Evolutionary conservation across 306 rosid species (phyloP).

Genomic region (Morella rubra): DNA sequence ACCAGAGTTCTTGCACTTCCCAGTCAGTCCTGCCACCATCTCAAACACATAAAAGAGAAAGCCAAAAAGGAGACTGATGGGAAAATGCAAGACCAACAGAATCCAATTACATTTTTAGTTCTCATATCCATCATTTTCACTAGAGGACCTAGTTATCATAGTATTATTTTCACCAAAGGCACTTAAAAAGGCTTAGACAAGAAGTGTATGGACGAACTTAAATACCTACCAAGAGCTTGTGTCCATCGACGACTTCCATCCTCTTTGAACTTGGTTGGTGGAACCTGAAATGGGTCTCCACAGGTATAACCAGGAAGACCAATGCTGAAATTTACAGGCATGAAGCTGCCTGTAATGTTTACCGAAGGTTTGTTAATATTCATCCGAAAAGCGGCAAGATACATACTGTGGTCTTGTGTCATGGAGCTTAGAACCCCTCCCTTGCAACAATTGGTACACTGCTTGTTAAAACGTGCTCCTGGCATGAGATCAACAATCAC

Average conservation of each 20-base stretch:
- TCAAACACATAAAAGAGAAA: neutral
- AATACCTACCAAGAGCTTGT: constrained; percentile 59
- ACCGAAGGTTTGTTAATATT: constrained; percentile 30
- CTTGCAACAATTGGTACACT: constrained; percentile 60
- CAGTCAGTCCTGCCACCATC: neutral
- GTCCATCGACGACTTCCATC: constrained; percentile 54
- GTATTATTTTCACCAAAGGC: neutral
- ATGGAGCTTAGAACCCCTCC: constrained; percentile 63
- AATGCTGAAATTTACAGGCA: constrained; percentile 56
- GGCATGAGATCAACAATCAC: constrained; percentile 61
- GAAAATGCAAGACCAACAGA: neutral
- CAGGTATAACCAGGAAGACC: constrained; percentile 72
- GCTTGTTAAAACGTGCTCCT: constrained; percentile 55
- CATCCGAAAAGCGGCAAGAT: constrained; percentile 52
- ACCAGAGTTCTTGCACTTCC: neutral
- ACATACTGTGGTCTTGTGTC: constrained; percentile 48
- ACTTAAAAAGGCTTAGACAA: neutral
- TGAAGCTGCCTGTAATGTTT: neutral
- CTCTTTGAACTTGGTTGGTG: constrained; percentile 40
- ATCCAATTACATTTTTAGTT: neutral
- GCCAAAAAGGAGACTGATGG: neutral
- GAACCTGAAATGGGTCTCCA: constrained; percentile 45
- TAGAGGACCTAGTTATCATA: neutral
- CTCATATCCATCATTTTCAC: neutral
- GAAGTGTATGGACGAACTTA: neutral